Evolutionary conservation across 257 asterid species (phyloP), one percentile per base, ranked within the genome.

Genomic region (Phtheirospermum japonicum): DNA sequence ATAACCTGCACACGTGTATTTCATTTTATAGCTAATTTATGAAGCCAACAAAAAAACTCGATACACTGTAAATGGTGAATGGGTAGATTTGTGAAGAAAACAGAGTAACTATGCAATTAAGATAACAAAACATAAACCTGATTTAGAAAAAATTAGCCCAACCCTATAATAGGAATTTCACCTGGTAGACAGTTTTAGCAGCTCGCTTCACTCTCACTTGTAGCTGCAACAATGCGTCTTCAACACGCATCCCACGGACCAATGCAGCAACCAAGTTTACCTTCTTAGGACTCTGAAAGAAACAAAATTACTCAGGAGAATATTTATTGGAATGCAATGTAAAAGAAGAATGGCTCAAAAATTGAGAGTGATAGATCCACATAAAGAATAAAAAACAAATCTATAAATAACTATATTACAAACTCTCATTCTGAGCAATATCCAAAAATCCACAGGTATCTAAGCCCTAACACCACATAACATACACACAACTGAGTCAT

Each of bases 191-290:
- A 37, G 99, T 83, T 80, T 89, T 92, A 67, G 90, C 86, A 80
- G 99, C 99, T 72, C 99, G 79, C 63, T 92, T 92, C 52, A 88
- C 83, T 0, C 82, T 86, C 66, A 92, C 90, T 83, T 92, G 99
- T 79, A 92, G 76, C 82, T 92, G 99, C 80, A 92, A 70, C 76
- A 89, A 70, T 17, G 99, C 97, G 77, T 92, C 99, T 77, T 92
- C 96, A 63, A 89, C 99, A 48, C 86, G 97, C 99, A 92, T 89
- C 53, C 99, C 99, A 43, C 95, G 97, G 59, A 92, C 95, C 61
- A 92, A 75, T 49, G 85, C 93, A 63, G 99, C 97, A 58, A 89
- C 97, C 83, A 92, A 79, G 75, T 89, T 89, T 55, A 92, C 78
- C 83, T 89, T 92, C 81, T 92, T 92, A 53, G 97, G 96, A 73